Evolutionary conservation across 169 alveolate species (phyloP).

Genomic region (Plasmodium chabaudi): DNA sequence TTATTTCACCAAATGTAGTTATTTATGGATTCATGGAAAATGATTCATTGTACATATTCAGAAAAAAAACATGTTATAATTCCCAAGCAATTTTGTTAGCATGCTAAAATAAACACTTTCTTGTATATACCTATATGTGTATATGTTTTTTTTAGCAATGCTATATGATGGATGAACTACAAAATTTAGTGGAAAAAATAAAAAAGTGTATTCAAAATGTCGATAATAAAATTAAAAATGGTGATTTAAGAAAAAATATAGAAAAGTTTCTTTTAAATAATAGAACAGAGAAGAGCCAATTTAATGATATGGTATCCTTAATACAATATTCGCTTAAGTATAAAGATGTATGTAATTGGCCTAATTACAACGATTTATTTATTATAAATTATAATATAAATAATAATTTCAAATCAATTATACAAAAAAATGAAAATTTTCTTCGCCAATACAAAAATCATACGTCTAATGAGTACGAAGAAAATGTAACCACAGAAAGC

Average conservation of each 20-base stretch:
- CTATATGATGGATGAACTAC: conserved; percentile 52
- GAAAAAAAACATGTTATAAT: no score
- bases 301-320: conserved; percentile 62
- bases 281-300: conserved; percentile 33
- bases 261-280: conserved; percentile 14
- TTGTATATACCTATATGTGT: no score
- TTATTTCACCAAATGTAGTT: no score
- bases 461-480: conserved; percentile 17
- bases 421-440: conserved; percentile 31
- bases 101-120: no score
- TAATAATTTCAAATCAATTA: conserved; percentile 52
- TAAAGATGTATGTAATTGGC: conserved; percentile 72
- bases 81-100: no score
- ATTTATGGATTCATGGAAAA: no score
- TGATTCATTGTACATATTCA: no score
- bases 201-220: conserved; percentile 34
- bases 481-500: not conserved
- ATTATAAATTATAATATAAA: conserved; percentile 67
- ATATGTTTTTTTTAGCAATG: not conserved
- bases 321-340: conserved; percentile 68
- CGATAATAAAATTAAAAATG: conserved; percentile 7
- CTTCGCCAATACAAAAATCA: conserved; percentile 28
- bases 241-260: conserved; percentile 28
- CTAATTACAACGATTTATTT: conserved; percentile 42
- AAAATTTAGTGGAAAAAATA: conserved; percentile 30